phyloP scores from a whole-genome alignment of 305 asterid genomes.

The Fraxinus platypoda region DNA sequence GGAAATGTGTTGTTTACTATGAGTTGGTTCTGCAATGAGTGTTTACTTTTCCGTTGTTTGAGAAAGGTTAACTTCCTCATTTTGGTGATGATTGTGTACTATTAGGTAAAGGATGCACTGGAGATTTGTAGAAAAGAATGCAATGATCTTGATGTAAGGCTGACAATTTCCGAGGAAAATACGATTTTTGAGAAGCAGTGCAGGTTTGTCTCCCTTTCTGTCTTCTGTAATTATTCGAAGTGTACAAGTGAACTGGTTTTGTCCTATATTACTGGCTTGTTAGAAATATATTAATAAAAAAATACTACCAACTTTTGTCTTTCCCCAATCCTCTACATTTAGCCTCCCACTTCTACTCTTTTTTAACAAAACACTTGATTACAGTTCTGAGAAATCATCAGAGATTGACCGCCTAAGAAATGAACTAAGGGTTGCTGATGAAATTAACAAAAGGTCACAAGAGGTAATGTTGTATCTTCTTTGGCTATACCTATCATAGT shows the following conservation, averaged over 20 bases:
- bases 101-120: conserved; percentile 58
- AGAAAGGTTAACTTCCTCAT: conserved; percentile 12
- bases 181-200: conserved; percentile 35
- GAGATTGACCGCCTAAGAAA: conserved; percentile 45
- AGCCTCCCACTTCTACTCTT: background rate
- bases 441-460: conserved; percentile 36
- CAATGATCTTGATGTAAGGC: conserved; percentile 44
- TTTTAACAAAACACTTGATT: conserved; percentile 4
- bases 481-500: background rate
- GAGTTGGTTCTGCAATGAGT: background rate
- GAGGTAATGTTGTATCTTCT: conserved; percentile 38
- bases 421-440: conserved; percentile 44
- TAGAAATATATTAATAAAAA: background rate
- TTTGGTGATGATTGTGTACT: conserved; percentile 19
- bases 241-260: background rate
- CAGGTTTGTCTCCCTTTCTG: conserved; percentile 41
- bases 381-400: conserved; percentile 39
- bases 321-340: background rate
- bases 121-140: conserved; percentile 50
- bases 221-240: background rate
- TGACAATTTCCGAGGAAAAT: conserved; percentile 36
- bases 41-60: conserved; percentile 14
- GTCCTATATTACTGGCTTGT: background rate
- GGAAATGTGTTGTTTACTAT: background rate
- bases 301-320: background rate